phyloP scores from a whole-genome alignment of 805 yeast species.

The Tanozyma kutaoensis region DNA sequence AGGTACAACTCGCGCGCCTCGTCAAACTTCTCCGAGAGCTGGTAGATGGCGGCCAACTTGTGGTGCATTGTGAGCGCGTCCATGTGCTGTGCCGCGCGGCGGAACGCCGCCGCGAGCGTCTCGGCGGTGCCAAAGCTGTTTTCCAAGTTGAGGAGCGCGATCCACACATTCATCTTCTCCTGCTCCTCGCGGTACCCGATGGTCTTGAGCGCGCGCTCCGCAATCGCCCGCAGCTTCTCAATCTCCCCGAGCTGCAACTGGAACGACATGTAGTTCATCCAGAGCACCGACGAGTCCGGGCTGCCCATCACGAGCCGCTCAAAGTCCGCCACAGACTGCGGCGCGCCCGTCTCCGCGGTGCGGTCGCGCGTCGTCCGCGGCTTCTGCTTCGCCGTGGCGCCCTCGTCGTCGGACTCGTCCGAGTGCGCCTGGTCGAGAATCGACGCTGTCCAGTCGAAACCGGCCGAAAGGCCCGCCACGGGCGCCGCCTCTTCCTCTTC shows the following conservation, averaged over 20 bases:
- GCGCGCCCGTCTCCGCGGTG: conserved; percentile 79
- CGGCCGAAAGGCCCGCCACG: conserved; percentile 54
- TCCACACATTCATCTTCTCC: conserved; percentile 91
- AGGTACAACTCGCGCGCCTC: conserved; percentile 61
- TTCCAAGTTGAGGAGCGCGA: conserved; percentile 87
- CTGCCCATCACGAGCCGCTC: conserved; percentile 86
- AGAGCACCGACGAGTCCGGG: conserved; percentile 83
- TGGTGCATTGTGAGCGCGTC: conserved; percentile 75
- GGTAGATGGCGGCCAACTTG: conserved; percentile 63
- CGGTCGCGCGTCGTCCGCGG: conserved; percentile 48
- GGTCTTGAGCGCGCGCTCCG: conserved; percentile 81
- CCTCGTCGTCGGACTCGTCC: conserved; percentile 36
- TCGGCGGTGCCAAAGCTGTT: conserved; percentile 85
- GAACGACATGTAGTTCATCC: conserved; percentile 99
- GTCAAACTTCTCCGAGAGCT: conserved; percentile 55
- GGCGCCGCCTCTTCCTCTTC: conserved; percentile 18
- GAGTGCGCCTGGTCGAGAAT: conserved; percentile 70
- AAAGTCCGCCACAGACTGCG: conserved; percentile 84
- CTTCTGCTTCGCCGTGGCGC: conserved; percentile 33
- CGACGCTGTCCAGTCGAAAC: conserved; percentile 94
- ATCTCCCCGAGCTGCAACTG: conserved; percentile 88
- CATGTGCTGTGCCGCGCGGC: conserved; percentile 82
- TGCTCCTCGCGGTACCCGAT: conserved; percentile 85
- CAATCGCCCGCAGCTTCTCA: conserved; percentile 90
- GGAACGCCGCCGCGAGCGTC: conserved; percentile 66